phyloP scores from a whole-genome alignment of 768 basidiomycete species.

The Lactarius hengduanensis region DNA sequence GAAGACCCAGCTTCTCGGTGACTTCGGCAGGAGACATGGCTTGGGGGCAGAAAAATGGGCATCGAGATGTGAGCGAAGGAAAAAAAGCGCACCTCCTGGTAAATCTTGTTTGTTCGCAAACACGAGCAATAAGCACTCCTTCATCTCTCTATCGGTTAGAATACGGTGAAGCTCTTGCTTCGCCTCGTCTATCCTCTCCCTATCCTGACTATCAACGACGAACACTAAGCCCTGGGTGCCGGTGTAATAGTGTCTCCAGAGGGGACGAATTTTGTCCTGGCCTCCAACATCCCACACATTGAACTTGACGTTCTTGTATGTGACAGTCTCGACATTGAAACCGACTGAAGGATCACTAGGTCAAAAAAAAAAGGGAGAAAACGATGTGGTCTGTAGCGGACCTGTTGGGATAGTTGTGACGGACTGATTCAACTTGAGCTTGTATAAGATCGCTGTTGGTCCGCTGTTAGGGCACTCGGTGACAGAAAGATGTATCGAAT shows the following conservation, averaged over 20 bases:
- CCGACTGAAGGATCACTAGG: constrained; percentile 57
- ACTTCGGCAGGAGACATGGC: constrained; percentile 99
- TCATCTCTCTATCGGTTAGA: constrained; percentile 96
- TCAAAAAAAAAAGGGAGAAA: neutral
- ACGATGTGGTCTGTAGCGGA: constrained; percentile 36
- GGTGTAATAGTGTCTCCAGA: constrained; percentile 99
- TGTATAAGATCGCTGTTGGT: constrained; percentile 89
- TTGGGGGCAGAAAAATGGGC: constrained; percentile 33
- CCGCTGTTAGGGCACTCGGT: constrained; percentile 16
- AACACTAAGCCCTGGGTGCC: constrained; percentile 98
- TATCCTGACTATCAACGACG: constrained; percentile 95
- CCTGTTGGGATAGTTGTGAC: constrained; percentile 98
- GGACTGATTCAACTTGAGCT: constrained; percentile 97
- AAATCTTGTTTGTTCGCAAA: constrained; percentile 99
- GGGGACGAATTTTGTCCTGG: constrained; percentile 98
- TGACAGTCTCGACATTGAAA: constrained; percentile 99
- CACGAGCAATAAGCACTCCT: constrained; percentile 94
- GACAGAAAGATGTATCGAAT: neutral
- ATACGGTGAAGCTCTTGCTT: constrained; percentile 95
- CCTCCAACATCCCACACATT: constrained; percentile 98
- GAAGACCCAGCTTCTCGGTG: constrained; percentile 93
- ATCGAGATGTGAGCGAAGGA: neutral
- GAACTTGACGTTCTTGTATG: constrained; percentile 97
- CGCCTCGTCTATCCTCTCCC: constrained; percentile 95
- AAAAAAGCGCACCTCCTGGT: constrained; percentile 76